A percentile compares a stretch with the other conserved stretches of the same genome.
phyloP scores from a whole-genome alignment of 495 filamentous ascomycete genomes.

The Neurospora sp. region DNA sequence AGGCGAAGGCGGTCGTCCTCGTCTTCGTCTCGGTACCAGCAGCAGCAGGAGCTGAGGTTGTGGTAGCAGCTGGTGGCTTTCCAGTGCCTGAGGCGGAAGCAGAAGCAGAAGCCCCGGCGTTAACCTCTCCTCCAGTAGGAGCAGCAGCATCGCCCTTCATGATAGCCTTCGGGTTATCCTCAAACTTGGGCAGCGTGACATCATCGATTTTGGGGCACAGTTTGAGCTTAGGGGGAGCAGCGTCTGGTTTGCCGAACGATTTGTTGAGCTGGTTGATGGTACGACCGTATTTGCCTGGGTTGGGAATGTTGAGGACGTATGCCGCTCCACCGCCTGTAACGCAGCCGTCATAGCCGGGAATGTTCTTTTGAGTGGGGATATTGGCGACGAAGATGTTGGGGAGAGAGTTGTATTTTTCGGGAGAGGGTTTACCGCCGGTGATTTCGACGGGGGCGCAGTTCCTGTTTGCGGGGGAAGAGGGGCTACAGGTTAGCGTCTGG shows the following conservation, averaged over 20 bases:
- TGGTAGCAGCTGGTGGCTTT: not conserved
- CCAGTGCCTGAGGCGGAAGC: not conserved
- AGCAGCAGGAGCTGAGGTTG: not conserved
- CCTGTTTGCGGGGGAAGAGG: conserved; percentile 6
- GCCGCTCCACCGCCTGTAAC: conserved; percentile 9
- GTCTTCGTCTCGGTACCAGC: not conserved
- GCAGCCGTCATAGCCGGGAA: conserved; percentile 10
- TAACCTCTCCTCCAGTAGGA: not conserved
- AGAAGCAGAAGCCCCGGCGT: not conserved
- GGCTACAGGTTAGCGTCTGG: too few species aligned
- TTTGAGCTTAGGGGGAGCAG: not conserved
- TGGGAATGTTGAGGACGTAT: conserved; percentile 16
- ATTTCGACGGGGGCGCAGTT: conserved; percentile 47
- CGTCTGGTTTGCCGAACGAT: too few species aligned
- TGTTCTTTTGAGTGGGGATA: conserved; percentile 19
- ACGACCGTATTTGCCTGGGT: conserved; percentile 17
- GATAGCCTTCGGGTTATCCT: not conserved
- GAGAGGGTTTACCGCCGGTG: conserved; percentile 27
- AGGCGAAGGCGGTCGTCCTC: not conserved
- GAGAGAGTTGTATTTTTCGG: conserved; percentile 22
- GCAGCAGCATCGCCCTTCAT: not conserved
- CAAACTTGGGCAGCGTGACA: not conserved
- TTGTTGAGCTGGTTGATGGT: too few species aligned
- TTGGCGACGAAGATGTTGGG: conserved; percentile 54
- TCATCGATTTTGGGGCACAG: not conserved